Evolutionary conservation across 2,329 filamentous ascomycete genomes (phyloP).

Genomic region (Chaetoscypha palmicola): DNA sequence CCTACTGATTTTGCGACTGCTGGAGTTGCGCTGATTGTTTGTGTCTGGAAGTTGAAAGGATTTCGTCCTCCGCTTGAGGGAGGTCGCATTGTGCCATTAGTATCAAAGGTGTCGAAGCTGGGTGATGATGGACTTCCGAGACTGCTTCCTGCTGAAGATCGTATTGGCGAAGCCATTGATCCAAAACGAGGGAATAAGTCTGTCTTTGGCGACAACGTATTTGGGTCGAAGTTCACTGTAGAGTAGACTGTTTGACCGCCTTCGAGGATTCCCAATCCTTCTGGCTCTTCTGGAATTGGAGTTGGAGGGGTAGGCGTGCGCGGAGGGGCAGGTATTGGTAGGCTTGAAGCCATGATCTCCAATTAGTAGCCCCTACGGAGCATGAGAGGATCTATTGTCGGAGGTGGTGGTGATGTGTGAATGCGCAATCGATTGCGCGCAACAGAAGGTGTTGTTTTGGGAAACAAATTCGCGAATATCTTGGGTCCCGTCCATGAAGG

Average conservation of each 20-base stretch:
- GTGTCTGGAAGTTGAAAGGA: constrained; percentile 93
- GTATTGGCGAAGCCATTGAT: constrained; percentile 30
- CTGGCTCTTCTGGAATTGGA: constrained; percentile 35
- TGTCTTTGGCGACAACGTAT: constrained; percentile 40
- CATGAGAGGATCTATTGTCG: constrained; percentile 10
- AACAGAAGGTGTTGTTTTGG: too few species aligned
- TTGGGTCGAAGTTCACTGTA: constrained; percentile 35
- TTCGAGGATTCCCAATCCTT: constrained; percentile 22
- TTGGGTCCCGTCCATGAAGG: too few species aligned
- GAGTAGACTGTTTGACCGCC: constrained; percentile 23
- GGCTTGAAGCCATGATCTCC: constrained; percentile 48
- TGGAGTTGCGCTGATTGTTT: constrained; percentile 65
- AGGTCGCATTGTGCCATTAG: constrained; percentile 29
- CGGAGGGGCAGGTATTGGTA: constrained; percentile 53
- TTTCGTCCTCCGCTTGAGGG: constrained; percentile 37
- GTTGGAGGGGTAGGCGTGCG: constrained; percentile 59
- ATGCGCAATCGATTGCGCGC: too few species aligned
- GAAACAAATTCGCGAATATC: too few species aligned
- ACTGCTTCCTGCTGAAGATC: constrained; percentile 19
- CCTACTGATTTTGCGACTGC: constrained; percentile 61
- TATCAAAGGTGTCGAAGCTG: constrained; percentile 5
- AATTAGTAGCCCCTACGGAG: constrained; percentile 9
- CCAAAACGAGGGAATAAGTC: constrained; percentile 30
- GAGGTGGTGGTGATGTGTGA: background rate
- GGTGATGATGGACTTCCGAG: constrained; percentile 4